Percentiles rank a stretch among this genome's conserved stretches.
phyloP scores from a whole-genome alignment of 176 grass and related monocot species.

The Alopecurus myosuroides region DNA sequence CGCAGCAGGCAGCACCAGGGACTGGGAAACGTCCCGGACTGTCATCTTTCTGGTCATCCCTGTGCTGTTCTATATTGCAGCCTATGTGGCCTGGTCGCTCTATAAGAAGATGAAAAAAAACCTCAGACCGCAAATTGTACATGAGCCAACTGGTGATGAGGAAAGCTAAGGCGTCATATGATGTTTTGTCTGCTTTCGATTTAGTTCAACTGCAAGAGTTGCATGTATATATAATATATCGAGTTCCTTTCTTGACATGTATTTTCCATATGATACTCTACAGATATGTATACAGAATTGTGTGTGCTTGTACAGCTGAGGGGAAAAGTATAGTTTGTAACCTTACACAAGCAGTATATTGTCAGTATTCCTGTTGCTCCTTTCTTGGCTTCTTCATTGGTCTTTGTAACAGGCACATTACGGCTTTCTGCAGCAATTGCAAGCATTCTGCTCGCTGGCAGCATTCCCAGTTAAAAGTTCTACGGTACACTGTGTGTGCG shows the following conservation, averaged over 20 bases:
- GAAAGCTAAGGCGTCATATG: background rate
- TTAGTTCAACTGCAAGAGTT: background rate
- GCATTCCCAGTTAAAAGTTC: background rate
- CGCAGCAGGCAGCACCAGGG: constrained; percentile 33
- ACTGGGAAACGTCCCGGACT: constrained; percentile 6
- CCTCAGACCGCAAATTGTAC: background rate
- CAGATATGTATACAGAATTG: background rate
- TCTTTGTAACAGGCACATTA: too few species aligned
- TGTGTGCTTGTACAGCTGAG: background rate
- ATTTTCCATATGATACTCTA: background rate
- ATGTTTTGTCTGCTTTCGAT: background rate
- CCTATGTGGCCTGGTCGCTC: background rate
- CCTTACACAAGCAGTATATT: too few species aligned
- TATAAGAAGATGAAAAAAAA: background rate
- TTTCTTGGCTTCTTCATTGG: background rate
- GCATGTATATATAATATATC: background rate
- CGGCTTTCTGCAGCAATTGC: background rate
- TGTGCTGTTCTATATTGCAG: constrained; percentile 11
- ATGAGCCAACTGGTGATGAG: background rate
- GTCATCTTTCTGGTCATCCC: constrained; percentile 25
- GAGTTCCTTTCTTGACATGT: background rate
- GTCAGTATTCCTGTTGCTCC: too few species aligned
- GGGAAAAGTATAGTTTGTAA: background rate
- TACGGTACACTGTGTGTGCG: background rate
- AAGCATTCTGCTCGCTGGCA: background rate